These are phyloP conservation scores for Saprolegnia diclina DNA, from an alignment of 352 stramenopile species.

Conservation along the genomic window DNA sequence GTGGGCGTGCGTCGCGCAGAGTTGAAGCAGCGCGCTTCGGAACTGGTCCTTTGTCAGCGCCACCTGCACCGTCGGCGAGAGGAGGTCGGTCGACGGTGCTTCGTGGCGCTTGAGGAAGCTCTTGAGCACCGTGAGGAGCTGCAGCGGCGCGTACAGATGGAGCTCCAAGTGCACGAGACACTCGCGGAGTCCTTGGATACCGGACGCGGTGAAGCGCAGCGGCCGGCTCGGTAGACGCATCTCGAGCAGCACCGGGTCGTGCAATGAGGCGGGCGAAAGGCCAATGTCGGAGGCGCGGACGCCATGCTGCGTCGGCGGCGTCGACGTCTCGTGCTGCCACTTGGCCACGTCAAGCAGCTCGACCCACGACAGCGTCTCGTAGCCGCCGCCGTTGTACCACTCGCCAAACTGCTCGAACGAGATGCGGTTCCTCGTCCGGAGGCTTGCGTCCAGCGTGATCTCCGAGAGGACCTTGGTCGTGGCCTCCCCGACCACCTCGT, in stretches of 20 bases:
- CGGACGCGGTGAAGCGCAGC: conserved; percentile 8
- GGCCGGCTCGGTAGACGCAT: neutral
- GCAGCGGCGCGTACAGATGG: conserved; percentile 20
- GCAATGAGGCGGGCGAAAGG: neutral
- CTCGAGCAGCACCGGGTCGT: neutral
- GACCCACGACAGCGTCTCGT: conserved; percentile 80
- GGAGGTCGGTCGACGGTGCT: conserved; percentile 19
- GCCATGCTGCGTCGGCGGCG: neutral
- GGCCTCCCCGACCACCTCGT: conserved; percentile 79
- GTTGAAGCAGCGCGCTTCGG: conserved; percentile 3
- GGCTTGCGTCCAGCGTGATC: neutral
- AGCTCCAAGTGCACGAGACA: conserved; percentile 24
- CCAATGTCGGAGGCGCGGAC: conserved; percentile 21
- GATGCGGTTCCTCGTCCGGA: conserved; percentile 45
- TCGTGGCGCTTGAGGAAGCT: conserved; percentile 14
- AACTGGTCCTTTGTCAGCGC: conserved; percentile 19
- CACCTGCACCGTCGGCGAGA: conserved; percentile 23
- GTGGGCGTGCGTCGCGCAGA: conserved; percentile 18
- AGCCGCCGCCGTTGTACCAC: conserved; percentile 83
- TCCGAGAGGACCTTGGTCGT: conserved; percentile 60
- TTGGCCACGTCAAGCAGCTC: conserved; percentile 77
- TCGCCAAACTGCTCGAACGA: conserved; percentile 89
- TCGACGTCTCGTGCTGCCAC: conserved; percentile 65
- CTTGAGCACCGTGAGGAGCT: conserved; percentile 26
- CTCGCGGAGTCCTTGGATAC: conserved; percentile 15